A percentile compares a stretch with the other conserved stretches of the same genome.
phyloP scores from a whole-genome alignment of 768 basidiomycete genomes.

The Suillus weaverae region DNA sequence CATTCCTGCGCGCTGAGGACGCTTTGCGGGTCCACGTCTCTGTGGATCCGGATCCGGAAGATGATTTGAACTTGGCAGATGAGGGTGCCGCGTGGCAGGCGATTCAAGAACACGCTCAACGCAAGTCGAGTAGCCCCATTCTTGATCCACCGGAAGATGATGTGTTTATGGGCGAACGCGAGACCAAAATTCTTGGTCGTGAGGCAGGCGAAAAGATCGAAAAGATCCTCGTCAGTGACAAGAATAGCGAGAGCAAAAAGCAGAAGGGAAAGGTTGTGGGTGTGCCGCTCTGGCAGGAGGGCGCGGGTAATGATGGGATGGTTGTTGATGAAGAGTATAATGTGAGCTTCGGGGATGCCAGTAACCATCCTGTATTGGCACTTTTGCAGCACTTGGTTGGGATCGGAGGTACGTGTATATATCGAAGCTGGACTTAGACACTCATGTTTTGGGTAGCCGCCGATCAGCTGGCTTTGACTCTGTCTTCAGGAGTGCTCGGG shows the following conservation, averaged over 20 bases:
- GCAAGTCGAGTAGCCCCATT: constrained; percentile 18
- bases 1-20: constrained; percentile 47
- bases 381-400: constrained; percentile 34
- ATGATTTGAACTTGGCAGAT: constrained; percentile 32
- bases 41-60: constrained; percentile 13
- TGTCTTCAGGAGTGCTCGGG: constrained; percentile 44
- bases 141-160: constrained; percentile 9
- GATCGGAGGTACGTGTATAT: constrained; percentile 34
- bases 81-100: constrained; percentile 43
- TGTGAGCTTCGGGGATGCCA: constrained; percentile 13
- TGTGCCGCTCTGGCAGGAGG: constrained; percentile 33
- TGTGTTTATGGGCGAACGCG: constrained; percentile 39
- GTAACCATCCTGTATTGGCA: constrained; percentile 24
- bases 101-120: constrained; percentile 25
- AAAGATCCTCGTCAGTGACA: constrained; percentile 46
- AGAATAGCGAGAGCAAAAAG: constrained; percentile 27
- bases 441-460: constrained; percentile 35
- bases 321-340: constrained; percentile 3
- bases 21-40: constrained; percentile 35
- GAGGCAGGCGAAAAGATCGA: constrained; percentile 43
- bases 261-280: constrained; percentile 19
- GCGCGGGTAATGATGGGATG: constrained; percentile 20
- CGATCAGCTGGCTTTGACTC: constrained; percentile 36
- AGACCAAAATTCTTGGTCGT: constrained; percentile 27
- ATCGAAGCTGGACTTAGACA: constrained; percentile 2